Conservation (phyloP, 768 basidiomycete genomes). For the Tricholomella constricta region DNA sequence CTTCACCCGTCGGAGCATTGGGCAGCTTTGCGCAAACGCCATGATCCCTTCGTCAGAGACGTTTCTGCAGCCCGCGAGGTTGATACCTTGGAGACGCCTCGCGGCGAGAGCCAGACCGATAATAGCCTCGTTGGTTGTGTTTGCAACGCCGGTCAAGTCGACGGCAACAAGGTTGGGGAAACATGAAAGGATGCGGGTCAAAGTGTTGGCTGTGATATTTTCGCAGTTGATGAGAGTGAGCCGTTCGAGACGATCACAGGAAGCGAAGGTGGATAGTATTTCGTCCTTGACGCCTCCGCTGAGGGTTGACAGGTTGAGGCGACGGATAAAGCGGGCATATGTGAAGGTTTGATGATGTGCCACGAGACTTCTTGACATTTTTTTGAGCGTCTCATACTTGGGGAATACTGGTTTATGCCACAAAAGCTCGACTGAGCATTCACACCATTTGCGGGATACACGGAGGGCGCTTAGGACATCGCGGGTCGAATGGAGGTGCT, state of each 20-base stretch:
- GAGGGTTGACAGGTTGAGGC: constrained; percentile 85
- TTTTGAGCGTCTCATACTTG: constrained; percentile 67
- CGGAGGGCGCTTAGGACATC: constrained; percentile 77
- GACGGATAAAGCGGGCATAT: constrained; percentile 85
- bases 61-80: constrained; percentile 79
- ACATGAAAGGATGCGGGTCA: constrained; percentile 64
- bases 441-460: constrained; percentile 92
- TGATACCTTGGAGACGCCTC: constrained; percentile 86
- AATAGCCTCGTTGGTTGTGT: constrained; percentile 72
- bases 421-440: constrained; percentile 91
- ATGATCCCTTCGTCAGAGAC: constrained; percentile 79
- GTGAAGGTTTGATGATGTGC: constrained; percentile 74
- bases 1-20: constrained; percentile 86
- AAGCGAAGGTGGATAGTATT: constrained; percentile 67
- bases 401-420: constrained; percentile 90
- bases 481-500: constrained; percentile 70
- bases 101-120: constrained; percentile 70
- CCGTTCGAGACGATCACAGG: constrained; percentile 83
- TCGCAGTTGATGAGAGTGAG: constrained; percentile 85
- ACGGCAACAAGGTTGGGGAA: constrained; percentile 83
- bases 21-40: constrained; percentile 74
- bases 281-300: constrained; percentile 71
- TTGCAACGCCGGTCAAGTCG: constrained; percentile 75
- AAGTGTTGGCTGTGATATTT: constrained; percentile 61
- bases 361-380: constrained; percentile 74